Evolutionary conservation across 768 basidiomycete genomes (phyloP).

Genomic region (Mycena galopus): DNA sequence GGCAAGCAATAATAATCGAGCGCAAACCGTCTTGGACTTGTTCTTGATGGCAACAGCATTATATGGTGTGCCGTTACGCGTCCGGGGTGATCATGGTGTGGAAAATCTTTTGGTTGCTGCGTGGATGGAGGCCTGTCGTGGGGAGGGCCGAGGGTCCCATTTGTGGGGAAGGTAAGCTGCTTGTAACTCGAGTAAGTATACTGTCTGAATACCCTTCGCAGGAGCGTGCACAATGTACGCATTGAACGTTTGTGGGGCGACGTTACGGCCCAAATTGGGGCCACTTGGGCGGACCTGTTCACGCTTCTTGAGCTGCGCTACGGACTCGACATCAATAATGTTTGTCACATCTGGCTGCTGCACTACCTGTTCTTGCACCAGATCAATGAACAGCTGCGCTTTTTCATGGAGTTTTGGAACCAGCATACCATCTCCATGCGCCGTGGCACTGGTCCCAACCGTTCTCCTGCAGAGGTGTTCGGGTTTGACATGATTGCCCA

Average conservation of each 20-base stretch:
- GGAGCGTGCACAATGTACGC: slow-evolving; percentile 8
- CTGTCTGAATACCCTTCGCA: too few relatives aligned
- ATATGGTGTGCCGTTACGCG: too few relatives aligned
- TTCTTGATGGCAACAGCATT: too few relatives aligned
- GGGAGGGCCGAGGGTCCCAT: too few relatives aligned
- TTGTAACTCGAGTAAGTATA: neutral
- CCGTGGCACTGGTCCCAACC: neutral
- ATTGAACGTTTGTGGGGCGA: slow-evolving; percentile 48
- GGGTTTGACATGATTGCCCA: too few relatives aligned
- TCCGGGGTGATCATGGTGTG: too few relatives aligned
- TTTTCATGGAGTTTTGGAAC: slow-evolving; percentile 45
- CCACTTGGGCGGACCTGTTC: slow-evolving; percentile 45
- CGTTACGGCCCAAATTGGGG: slow-evolving; percentile 39
- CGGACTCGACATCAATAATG: slow-evolving; percentile 36
- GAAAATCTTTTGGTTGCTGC: too few relatives aligned
- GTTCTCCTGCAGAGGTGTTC: too few relatives aligned
- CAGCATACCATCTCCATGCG: slow-evolving; percentile 36
- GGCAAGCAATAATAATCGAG: neutral
- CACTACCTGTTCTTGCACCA: slow-evolving; percentile 15
- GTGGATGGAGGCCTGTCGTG: too few relatives aligned
- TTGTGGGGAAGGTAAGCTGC: too few relatives aligned
- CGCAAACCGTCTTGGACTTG: too few relatives aligned
- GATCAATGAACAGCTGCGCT: slow-evolving; percentile 38
- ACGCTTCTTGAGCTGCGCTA: slow-evolving; percentile 37
- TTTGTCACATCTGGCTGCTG: too few relatives aligned